phyloP scores from a whole-genome alignment of 352 stramenopile genomes.

The Phytophthora kernoviae region DNA sequence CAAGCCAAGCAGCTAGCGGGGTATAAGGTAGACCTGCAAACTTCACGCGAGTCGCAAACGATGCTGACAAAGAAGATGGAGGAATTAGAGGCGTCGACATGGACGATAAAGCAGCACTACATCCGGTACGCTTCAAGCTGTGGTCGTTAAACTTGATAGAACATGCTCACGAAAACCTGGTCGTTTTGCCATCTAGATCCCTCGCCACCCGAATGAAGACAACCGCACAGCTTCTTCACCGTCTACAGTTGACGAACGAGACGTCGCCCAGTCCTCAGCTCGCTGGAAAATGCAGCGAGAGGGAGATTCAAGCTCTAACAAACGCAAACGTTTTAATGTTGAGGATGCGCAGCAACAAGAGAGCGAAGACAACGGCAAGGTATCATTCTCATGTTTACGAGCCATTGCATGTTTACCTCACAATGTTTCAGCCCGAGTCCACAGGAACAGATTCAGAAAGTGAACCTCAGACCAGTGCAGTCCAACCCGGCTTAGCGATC shows the following conservation, averaged over 20 bases:
- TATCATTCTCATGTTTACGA: slow-evolving; percentile 19
- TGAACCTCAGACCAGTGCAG: neutral
- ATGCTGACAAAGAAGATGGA: slow-evolving; percentile 54
- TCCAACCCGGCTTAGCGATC: neutral
- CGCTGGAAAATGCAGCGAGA: slow-evolving; percentile 31
- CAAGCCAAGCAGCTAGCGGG: slow-evolving; percentile 48
- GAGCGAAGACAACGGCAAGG: slow-evolving; percentile 17
- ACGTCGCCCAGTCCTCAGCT: slow-evolving; percentile 26
- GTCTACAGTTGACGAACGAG: slow-evolving; percentile 38
- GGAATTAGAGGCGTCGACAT: slow-evolving; percentile 38
- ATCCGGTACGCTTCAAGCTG: slow-evolving; percentile 38
- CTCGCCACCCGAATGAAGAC: slow-evolving; percentile 62
- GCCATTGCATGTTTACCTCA: slow-evolving; percentile 18
- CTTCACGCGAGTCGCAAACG: slow-evolving; percentile 50
- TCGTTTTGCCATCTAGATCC: slow-evolving; percentile 38
- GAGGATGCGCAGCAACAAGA: slow-evolving; percentile 3
- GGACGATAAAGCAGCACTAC: slow-evolving; percentile 60
- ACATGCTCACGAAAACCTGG: neutral
- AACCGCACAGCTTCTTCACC: slow-evolving; percentile 48
- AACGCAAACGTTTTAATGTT: slow-evolving; percentile 42
- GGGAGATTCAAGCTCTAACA: slow-evolving; percentile 40
- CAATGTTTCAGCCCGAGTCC: slow-evolving; percentile 21
- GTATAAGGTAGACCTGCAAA: slow-evolving; percentile 50
- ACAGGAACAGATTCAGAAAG: slow-evolving; percentile 16
- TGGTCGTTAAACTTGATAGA: neutral